A percentile compares a stretch with the other conserved stretches of the same genome.
phyloP scores from a whole-genome alignment of 2,329 filamentous ascomycete genomes.

The Colletotrichum sp. region DNA sequence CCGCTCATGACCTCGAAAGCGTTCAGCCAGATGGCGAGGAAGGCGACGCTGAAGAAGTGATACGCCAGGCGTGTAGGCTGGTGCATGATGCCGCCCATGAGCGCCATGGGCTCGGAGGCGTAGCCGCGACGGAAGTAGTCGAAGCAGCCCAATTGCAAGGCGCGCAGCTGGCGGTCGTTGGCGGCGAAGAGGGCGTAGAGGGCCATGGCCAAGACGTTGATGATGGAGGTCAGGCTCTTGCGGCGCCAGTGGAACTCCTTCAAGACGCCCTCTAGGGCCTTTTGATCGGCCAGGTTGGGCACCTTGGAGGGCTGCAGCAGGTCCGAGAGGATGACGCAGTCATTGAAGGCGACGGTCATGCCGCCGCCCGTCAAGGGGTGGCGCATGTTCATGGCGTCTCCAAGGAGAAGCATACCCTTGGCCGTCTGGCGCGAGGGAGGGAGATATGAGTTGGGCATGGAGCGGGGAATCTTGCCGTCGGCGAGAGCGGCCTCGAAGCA shows the following conservation, averaged over 20 bases:
- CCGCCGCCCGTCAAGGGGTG: constrained; percentile 96
- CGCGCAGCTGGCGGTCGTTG: constrained; percentile 75
- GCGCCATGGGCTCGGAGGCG: constrained; percentile 78
- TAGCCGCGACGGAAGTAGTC: constrained; percentile 82
- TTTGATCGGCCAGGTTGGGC: constrained; percentile 71
- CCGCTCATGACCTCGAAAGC: constrained; percentile 43
- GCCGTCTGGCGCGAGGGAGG: constrained; percentile 68
- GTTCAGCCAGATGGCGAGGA: constrained; percentile 80
- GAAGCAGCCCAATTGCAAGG: constrained; percentile 90
- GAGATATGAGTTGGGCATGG: constrained; percentile 96
- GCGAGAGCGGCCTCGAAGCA: constrained; percentile 79
- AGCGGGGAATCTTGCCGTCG: constrained; percentile 74
- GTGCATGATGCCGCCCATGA: constrained; percentile 82
- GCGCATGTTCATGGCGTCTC: constrained; percentile 99
- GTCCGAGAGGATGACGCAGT: constrained; percentile 78
- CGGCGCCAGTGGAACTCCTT: constrained; percentile 83
- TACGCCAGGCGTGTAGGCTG: constrained; percentile 80
- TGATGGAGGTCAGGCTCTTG: constrained; percentile 82
- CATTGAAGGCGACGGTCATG: constrained; percentile 97
- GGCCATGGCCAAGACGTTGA: constrained; percentile 97
- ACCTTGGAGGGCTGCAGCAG: constrained; percentile 74
- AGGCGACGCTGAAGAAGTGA: constrained; percentile 94
- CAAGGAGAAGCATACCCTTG: constrained; percentile 78
- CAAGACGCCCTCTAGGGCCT: constrained; percentile 71
- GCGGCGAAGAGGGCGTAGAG: constrained; percentile 92